These are phyloP conservation scores for Aphanomyces euteiches DNA, from an alignment of 352 stramenopile species.

Conservation along the genomic window DNA sequence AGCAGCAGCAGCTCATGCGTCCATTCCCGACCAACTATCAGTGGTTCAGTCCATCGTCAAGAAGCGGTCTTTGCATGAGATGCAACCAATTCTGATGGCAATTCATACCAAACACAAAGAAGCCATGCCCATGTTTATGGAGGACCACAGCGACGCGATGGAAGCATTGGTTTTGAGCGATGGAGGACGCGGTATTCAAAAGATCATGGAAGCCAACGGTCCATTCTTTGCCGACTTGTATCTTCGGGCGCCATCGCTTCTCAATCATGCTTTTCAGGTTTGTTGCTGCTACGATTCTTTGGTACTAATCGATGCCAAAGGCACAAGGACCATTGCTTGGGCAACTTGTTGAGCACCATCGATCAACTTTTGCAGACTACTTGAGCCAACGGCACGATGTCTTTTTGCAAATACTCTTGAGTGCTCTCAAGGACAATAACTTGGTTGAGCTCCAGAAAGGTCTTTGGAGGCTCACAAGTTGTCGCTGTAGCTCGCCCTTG, in stretches of 20 bases:
- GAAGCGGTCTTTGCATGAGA: slow-evolving; percentile 8
- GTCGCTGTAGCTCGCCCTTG: slow-evolving; percentile 42
- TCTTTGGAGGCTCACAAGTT: too few relatives aligned
- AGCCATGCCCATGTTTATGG: slow-evolving; percentile 47
- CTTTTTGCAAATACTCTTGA: slow-evolving; percentile 49
- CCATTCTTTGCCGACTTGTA: slow-evolving; percentile 53
- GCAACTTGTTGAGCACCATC: slow-evolving; percentile 69
- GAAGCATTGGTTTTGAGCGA: slow-evolving; percentile 45
- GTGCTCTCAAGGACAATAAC: slow-evolving; percentile 59
- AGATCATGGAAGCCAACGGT: slow-evolving; percentile 56
- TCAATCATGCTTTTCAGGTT: slow-evolving; percentile 68
- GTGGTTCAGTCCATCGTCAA: neutral
- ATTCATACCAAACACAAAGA: slow-evolving; percentile 30
- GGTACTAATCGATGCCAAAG: neutral
- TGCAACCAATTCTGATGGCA: neutral
- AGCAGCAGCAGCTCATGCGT: neutral
- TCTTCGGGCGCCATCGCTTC: slow-evolving; percentile 57
- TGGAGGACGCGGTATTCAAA: slow-evolving; percentile 35
- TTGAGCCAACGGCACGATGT: slow-evolving; percentile 52
- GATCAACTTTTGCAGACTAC: slow-evolving; percentile 58
- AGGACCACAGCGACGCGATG: slow-evolving; percentile 47
- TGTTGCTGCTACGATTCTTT: neutral
- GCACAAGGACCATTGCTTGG: slow-evolving; percentile 54
- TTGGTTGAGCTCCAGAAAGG: neutral
- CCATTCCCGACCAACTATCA: neutral